These are phyloP conservation scores for Trichoderma sp. DNA, from an alignment of 2,329 filamentous ascomycete genomes.

Conservation along the genomic window DNA sequence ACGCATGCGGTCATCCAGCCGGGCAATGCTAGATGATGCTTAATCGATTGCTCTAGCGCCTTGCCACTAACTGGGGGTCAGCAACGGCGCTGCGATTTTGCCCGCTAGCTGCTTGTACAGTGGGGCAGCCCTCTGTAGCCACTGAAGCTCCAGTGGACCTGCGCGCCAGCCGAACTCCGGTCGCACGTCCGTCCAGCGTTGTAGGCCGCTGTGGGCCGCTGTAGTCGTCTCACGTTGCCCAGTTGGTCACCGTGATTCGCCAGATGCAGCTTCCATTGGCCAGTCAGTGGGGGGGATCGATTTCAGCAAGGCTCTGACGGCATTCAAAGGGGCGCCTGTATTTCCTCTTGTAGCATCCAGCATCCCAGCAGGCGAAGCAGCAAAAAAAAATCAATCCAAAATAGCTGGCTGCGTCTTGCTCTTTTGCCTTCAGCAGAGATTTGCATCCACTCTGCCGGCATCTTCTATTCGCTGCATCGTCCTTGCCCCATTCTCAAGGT, in stretches of 20 bases:
- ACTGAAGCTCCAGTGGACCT: constrained; percentile 20
- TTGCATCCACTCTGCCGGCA: constrained; percentile 1
- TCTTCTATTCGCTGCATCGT: not conserved
- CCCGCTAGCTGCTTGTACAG: not conserved
- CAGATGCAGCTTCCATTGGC: constrained; percentile 21
- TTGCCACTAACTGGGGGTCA: not conserved
- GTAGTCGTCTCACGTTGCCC: constrained; percentile 25
- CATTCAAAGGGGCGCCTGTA: not conserved
- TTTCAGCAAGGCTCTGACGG: not conserved
- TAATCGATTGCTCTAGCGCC: constrained; percentile 9
- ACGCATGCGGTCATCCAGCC: not conserved
- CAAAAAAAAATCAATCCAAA: not conserved
- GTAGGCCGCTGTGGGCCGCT: constrained; percentile 9
- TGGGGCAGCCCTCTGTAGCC: not conserved
- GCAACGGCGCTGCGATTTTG: not conserved
- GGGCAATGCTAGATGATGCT: not conserved
- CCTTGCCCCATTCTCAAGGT: not conserved
- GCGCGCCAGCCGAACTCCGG: not conserved
- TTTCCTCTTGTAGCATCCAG: constrained; percentile 9
- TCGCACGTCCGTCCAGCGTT: not conserved
- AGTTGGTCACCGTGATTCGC: constrained; percentile 26
- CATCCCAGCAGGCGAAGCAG: not conserved
- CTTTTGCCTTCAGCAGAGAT: not conserved
- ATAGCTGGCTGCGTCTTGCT: not conserved
- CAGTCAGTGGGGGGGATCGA: not conserved